These are phyloP conservation scores for Viola odorata DNA, from an alignment of 345 rosid genomes.

Conservation along the genomic window DNA sequence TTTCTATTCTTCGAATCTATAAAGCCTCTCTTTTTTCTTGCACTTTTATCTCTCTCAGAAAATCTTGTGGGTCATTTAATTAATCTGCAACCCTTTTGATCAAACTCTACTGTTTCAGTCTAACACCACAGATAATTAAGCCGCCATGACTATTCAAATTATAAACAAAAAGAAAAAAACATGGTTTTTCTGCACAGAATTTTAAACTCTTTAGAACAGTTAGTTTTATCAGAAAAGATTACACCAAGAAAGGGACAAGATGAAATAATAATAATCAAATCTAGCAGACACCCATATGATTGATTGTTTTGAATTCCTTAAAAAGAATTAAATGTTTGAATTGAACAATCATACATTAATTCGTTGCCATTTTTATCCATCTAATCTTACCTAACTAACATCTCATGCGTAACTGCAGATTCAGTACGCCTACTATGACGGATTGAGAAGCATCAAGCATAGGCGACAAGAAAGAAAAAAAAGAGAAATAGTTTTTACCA, in stretches of 20 bases:
- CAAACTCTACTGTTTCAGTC: too few species aligned
- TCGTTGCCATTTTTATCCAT: background rate
- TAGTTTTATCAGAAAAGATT: background rate
- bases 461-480: too few species aligned
- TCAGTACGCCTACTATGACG: slow-evolving; percentile 6
- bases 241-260: background rate
- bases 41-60: too few species aligned
- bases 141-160: background rate
- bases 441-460: background rate
- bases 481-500: too few species aligned
- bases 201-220: background rate
- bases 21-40: too few species aligned
- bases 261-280: background rate
- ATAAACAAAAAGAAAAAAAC: too few species aligned
- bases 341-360: background rate
- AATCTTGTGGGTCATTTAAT: too few species aligned
- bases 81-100: too few species aligned
- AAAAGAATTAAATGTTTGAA: background rate
- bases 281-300: slow-evolving; percentile 2
- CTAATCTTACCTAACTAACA: slow-evolving; percentile 2
- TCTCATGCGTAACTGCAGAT: background rate
- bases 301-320: background rate
- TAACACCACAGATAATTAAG: too few species aligned
- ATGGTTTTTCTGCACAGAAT: too few species aligned
- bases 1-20: slow-evolving; percentile 1